Base-by-base conservation (phyloP, 768 basidiomycete species). In the Auriculariales sp. region DNA sequence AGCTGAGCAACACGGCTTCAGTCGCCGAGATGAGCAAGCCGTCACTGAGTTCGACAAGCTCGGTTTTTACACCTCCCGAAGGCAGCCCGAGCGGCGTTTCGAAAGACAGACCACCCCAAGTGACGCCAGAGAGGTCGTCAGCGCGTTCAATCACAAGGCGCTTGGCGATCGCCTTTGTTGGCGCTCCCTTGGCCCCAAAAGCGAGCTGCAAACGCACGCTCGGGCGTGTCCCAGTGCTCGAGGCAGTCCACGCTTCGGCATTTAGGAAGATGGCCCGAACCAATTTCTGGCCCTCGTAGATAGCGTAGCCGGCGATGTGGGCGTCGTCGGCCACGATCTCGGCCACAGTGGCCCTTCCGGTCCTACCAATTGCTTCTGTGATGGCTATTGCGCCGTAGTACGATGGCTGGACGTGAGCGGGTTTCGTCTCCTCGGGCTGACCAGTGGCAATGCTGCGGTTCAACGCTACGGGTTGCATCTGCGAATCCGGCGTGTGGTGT, bases 301-400 rank as follows among this genome's bases (percentile, higher is more conserved):
- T 71, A 2, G 74, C 81, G 56, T 83, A 83, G 28, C 77, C 81
- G 15, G 78, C 64, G 30, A 81, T 59, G 24, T 68, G 64, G 2
- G 68, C 45, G 53, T 75, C 61, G 53, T 69, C 57, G 17, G 80
- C 63, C 12, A 50, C 52, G 28, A 83, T 62, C 59, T 84, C 79
- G 10, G 69, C 57, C 19, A 71, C 63, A 33, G 62, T 62, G 1
- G 71, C 62, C 4, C 56, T 55, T 4, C 71, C 70, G n/a, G 62
- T 68, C 11, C 57, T 53, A 9, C 79, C 77, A 32, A 81, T 71
- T 19, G 74, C 71, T 62, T 78, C 78, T 4, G 71, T 74, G 32
- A 72, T 70, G 35, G 82, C 69, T 50, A 83, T 69, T 3, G 75
- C 78, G 0, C 72, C 75, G 54, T 83, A 83, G 61, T 83, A 85